Conservation (phyloP, 306 rosid species). For the Pachyrhizus erosus region DNA sequence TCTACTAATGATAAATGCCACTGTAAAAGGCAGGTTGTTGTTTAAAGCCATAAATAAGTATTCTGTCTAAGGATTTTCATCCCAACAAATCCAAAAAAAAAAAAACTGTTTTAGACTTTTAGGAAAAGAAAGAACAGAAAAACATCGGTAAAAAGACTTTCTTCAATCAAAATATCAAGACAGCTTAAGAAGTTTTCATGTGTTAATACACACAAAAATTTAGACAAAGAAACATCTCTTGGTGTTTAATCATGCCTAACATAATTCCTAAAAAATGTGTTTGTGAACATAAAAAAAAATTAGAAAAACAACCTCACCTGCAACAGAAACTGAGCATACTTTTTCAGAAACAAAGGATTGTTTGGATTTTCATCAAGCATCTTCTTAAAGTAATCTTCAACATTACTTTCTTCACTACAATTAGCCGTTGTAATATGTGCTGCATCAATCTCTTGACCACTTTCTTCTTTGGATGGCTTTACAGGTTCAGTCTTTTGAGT, state of each 20-base stretch:
- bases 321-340: slow-evolving; percentile 72
- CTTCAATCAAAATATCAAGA: neutral
- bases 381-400: slow-evolving; percentile 61
- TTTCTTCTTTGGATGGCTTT: slow-evolving; percentile 40
- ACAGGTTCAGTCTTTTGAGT: slow-evolving; percentile 36
- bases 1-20: neutral
- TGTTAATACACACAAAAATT: slow-evolving; percentile 12
- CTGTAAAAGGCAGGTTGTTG: neutral
- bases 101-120: neutral
- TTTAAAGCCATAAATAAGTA: slow-evolving; percentile 4
- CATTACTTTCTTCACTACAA: slow-evolving; percentile 32
- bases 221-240: slow-evolving; percentile 23
- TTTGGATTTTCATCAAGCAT: slow-evolving; percentile 64
- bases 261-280: neutral
- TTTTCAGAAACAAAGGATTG: slow-evolving; percentile 67
- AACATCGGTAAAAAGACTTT: neutral
- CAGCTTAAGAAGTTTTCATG: neutral
- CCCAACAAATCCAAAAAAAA: neutral
- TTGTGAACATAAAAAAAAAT: neutral
- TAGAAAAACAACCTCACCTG: slow-evolving; percentile 57
- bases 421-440: slow-evolving; percentile 34
- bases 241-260: slow-evolving; percentile 30
- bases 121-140: neutral
- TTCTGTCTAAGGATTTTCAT: neutral
- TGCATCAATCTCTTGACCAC: slow-evolving; percentile 39